These are phyloP conservation scores for Lathyrus aphaca DNA, from an alignment of 306 rosid genomes.

Conservation along the genomic window DNA sequence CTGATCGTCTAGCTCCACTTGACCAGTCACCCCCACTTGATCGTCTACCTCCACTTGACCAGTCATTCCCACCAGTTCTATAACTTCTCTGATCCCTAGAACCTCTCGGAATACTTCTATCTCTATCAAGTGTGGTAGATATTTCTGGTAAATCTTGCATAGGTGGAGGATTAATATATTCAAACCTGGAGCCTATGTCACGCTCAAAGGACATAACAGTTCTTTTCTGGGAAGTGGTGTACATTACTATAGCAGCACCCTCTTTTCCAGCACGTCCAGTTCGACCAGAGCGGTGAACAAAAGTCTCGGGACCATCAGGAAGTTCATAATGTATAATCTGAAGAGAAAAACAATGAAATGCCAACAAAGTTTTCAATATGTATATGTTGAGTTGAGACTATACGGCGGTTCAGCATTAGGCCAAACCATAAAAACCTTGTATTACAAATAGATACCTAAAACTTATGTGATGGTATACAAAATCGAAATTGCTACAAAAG, in stretches of 20 bases:
- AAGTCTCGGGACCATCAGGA: conserved; percentile 96
- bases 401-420: conserved; percentile 16
- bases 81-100: conserved; percentile 58
- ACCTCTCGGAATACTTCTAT: conserved; percentile 46
- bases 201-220: conserved; percentile 89
- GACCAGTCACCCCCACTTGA: conserved; percentile 37
- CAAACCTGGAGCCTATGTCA: conserved; percentile 84
- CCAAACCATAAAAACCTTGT: conserved; percentile 15
- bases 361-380: conserved; percentile 32
- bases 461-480: conserved; percentile 29
- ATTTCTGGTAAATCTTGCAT: conserved; percentile 69
- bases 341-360: conserved; percentile 30
- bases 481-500: conserved; percentile 22
- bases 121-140: conserved; percentile 78
- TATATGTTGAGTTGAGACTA: conserved; percentile 22
- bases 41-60: conserved; percentile 71
- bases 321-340: conserved; percentile 95
- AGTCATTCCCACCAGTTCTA: conserved; percentile 68
- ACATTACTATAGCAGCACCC: conserved; percentile 84
- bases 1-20: conserved; percentile 2
- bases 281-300: conserved; percentile 98
- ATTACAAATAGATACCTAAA: conserved; percentile 14
- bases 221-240: conserved; percentile 81
- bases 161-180: conserved; percentile 75
- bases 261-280: conserved; percentile 97